Conservation (phyloP, 2,329 filamentous ascomycete genomes). For the Chlorencoelia australis region DNA sequence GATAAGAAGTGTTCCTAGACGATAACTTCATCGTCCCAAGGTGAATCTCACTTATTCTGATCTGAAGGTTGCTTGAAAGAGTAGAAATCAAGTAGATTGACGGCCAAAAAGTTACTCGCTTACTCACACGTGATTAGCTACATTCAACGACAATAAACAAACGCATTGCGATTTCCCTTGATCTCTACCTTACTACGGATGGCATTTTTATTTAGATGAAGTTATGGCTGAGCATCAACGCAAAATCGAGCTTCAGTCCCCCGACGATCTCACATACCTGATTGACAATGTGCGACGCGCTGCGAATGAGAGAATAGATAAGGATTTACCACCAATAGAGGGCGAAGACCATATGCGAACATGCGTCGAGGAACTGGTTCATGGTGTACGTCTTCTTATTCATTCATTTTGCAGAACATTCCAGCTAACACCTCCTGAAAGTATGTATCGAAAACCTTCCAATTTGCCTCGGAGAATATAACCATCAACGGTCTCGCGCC, state of each 20-base stretch:
- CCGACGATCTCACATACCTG: conserved; percentile 62
- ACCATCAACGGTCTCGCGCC: conserved; percentile 48
- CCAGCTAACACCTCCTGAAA: conserved; percentile 25
- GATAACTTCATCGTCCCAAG: too few species aligned
- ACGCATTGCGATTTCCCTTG: too few species aligned
- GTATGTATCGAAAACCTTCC: conserved; percentile 54
- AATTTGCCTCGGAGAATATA: conserved; percentile 47
- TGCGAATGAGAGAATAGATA: conserved; percentile 56
- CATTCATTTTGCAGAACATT: not conserved
- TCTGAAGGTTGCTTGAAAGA: too few species aligned
- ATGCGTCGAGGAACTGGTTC: conserved; percentile 49
- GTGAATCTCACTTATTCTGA: too few species aligned
- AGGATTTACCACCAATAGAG: conserved; percentile 56
- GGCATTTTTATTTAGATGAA: too few species aligned
- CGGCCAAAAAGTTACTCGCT: too few species aligned
- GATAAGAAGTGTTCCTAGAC: too few species aligned
- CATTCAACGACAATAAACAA: too few species aligned
- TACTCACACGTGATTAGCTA: too few species aligned
- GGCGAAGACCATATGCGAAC: conserved; percentile 47
- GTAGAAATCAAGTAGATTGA: too few species aligned
- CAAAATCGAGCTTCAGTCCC: conserved; percentile 71
- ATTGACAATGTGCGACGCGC: conserved; percentile 59
- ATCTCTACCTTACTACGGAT: too few species aligned
- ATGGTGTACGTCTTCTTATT: conserved; percentile 37
- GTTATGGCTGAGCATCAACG: conserved; percentile 41